These are phyloP conservation scores for Umbilicus rupestris DNA, from an alignment of 164 flowering plant genomes.

Conservation along the genomic window DNA sequence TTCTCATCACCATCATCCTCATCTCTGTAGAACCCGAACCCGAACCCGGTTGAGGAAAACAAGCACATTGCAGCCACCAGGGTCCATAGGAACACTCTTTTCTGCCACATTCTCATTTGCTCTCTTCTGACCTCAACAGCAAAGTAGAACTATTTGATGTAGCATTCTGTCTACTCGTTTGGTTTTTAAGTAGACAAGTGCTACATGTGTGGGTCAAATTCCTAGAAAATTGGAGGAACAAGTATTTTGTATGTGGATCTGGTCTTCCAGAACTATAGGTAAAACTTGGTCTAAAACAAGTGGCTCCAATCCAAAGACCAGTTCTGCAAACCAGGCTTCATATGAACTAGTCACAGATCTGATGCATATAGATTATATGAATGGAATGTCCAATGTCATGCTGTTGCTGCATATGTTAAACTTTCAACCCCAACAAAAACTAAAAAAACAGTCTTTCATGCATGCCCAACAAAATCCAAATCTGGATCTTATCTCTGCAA, in stretches of 20 bases:
- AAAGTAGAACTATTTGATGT: neutral
- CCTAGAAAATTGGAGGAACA: neutral
- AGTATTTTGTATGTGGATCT: neutral
- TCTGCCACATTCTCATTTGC: neutral
- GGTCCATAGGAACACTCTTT: neutral
- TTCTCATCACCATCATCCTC: too few relatives aligned
- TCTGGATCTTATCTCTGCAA: slow-evolving; percentile 2
- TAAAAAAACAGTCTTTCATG: neutral
- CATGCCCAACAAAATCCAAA: neutral
- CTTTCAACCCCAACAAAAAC: too few relatives aligned
- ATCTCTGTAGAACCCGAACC: neutral
- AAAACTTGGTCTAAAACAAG: too few relatives aligned
- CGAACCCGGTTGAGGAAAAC: neutral
- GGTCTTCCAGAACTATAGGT: neutral
- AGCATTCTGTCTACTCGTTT: neutral
- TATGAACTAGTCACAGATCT: too few relatives aligned
- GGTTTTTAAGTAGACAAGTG: neutral
- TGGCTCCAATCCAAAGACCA: neutral
- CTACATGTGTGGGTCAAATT: neutral
- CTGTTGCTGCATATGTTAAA: too few relatives aligned
- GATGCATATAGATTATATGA: too few relatives aligned
- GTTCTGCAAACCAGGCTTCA: too few relatives aligned
- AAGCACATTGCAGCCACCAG: neutral
- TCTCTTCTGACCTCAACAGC: neutral
- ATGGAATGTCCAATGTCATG: too few relatives aligned